A percentile compares a stretch with the other conserved stretches of the same genome.
These are phyloP conservation scores for Plantago elongata DNA, from an alignment of 257 asterid genomes.

Conservation along the genomic window DNA sequence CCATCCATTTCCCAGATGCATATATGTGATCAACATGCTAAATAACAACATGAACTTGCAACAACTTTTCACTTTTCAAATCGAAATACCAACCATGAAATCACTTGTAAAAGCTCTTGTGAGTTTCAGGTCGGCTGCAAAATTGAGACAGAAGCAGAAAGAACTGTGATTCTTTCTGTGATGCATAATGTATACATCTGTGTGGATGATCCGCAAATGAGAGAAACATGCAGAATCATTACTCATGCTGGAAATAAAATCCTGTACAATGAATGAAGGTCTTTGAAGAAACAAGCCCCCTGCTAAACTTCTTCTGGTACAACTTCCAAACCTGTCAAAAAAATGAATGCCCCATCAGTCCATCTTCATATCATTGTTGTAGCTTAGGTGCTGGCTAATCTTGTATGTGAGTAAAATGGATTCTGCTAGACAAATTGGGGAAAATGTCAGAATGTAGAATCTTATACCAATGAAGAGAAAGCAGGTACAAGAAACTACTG, in stretches of 20 bases:
- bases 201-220: background rate
- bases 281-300: background rate
- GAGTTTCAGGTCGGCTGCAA: background rate
- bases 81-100: conserved; percentile 1
- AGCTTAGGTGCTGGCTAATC: background rate
- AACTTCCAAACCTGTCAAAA: conserved; percentile 7
- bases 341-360: background rate
- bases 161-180: background rate
- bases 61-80: background rate
- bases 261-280: conserved; percentile 3
- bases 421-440: too few relatives aligned
- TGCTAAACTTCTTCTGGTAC: background rate
- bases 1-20: background rate
- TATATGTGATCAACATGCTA: background rate
- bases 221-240: conserved; percentile 6
- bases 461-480: too few relatives aligned
- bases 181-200: background rate
- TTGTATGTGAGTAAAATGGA: too few relatives aligned
- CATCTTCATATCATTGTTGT: background rate
- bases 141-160: background rate
- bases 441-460: too few relatives aligned
- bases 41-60: background rate
- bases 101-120: background rate
- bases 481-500: too few relatives aligned
- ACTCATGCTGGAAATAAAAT: conserved; percentile 1